Conservation (phyloP, 2,329 filamentous ascomycete genomes). For the Berkeleyomyces basicola region DNA sequence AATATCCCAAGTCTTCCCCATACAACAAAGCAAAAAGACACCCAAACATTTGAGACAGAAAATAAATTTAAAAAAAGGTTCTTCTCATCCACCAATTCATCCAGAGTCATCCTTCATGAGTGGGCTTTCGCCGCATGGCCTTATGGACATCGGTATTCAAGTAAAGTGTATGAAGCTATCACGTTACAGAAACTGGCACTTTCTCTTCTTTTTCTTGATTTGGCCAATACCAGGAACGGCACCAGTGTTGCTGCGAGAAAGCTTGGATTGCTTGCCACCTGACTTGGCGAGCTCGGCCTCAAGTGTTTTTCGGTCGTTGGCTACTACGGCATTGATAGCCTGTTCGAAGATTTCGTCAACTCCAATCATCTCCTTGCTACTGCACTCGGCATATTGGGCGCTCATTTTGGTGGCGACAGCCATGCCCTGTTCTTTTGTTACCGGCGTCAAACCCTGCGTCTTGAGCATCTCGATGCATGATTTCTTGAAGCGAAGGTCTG, state of each 20-base stretch:
- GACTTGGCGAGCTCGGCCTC: conserved; percentile 30
- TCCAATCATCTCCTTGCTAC: conserved; percentile 89
- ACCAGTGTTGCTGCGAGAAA: conserved; percentile 22
- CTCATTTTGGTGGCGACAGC: conserved; percentile 85
- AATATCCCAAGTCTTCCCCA: conserved; percentile 3
- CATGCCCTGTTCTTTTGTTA: conserved; percentile 78
- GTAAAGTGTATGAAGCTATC: conserved; percentile 1
- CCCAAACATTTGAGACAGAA: conserved; percentile 17
- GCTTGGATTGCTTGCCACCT: conserved; percentile 21
- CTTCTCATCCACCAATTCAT: neutral
- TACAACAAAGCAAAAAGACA: conserved; percentile 4
- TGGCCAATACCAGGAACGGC: conserved; percentile 23
- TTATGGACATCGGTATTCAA: neutral
- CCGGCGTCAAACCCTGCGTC: conserved; percentile 88
- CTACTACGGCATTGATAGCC: conserved; percentile 78
- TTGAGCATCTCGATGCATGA: conserved; percentile 98
- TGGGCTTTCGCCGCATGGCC: neutral
- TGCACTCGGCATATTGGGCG: conserved; percentile 94
- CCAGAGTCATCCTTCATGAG: conserved; percentile 6
- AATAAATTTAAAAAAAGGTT: conserved; percentile 13
- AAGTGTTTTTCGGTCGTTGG: conserved; percentile 53
- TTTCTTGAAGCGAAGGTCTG: conserved; percentile 85
- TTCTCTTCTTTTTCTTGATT: conserved; percentile 68
- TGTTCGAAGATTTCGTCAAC: conserved; percentile 93
- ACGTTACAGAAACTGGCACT: conserved; percentile 58